Evolutionary conservation across 2,329 filamentous ascomycete species (phyloP).

Genomic region (Botrytis byssoidea): DNA sequence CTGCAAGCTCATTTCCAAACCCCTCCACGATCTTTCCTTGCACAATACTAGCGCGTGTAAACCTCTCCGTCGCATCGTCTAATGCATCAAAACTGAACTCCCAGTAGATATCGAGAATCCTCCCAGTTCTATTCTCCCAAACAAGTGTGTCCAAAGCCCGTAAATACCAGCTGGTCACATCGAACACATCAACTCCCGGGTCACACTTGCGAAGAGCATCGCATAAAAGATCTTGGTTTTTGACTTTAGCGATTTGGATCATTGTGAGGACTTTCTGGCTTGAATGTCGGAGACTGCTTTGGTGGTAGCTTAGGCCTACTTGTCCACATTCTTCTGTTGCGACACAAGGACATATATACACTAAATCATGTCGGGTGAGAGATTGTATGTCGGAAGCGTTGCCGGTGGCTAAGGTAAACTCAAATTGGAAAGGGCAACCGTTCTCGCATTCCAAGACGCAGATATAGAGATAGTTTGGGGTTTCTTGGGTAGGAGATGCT

Average conservation of each 20-base stretch:
- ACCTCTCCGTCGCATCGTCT: background rate
- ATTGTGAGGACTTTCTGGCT: background rate
- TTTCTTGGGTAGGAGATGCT: background rate
- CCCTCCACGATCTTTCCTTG: background rate
- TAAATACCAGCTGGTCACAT: background rate
- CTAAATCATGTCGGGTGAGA: background rate
- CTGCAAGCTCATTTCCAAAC: background rate
- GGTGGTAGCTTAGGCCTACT: background rate
- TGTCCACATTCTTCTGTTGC: background rate
- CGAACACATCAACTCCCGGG: too few relatives aligned
- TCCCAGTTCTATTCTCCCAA: background rate
- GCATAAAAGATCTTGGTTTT: background rate
- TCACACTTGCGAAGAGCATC: background rate
- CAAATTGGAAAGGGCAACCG: background rate
- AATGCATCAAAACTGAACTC: background rate
- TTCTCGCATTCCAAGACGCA: background rate
- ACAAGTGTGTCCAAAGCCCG: background rate
- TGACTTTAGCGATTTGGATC: background rate
- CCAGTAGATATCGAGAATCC: background rate
- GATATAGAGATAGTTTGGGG: background rate
- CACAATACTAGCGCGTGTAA: background rate
- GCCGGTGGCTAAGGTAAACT: background rate
- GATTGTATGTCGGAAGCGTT: background rate
- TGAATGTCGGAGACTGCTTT: background rate
- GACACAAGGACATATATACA: background rate